Conservation (phyloP, 2,329 filamentous ascomycete species). For the Epicoccum nigrum region DNA sequence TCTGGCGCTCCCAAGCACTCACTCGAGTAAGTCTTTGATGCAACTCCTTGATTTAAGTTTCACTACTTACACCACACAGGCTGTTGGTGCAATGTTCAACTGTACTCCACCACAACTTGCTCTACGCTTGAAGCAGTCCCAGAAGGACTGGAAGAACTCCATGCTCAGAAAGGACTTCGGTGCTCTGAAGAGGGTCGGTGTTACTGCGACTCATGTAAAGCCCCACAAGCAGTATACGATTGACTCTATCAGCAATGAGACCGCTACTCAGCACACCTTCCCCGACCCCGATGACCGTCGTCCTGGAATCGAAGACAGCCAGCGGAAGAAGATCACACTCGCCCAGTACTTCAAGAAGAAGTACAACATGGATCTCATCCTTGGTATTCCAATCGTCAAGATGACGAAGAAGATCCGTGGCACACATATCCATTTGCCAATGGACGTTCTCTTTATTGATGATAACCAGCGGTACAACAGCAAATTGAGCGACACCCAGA, state of each 20-base stretch:
- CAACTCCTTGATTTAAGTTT: too few relatives aligned
- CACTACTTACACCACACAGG: constrained; percentile 1
- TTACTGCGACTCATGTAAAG: constrained; percentile 48
- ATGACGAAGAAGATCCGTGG: constrained; percentile 60
- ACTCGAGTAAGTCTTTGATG: constrained; percentile 34
- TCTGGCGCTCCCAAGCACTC: constrained; percentile 66
- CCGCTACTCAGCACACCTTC: constrained; percentile 54
- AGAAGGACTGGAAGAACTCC: constrained; percentile 34
- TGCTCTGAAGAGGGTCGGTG: constrained; percentile 50
- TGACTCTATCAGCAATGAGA: constrained; percentile 54
- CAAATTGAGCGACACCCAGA: constrained; percentile 69
- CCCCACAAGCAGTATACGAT: constrained; percentile 57
- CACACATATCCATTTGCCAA: constrained; percentile 57
- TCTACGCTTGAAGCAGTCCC: constrained; percentile 24
- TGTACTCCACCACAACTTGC: constrained; percentile 29
- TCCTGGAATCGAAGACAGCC: constrained; percentile 58
- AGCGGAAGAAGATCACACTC: constrained; percentile 62
- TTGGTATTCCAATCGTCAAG: constrained; percentile 61
- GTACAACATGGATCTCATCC: constrained; percentile 58
- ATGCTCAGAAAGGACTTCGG: constrained; percentile 47
- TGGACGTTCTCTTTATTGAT: constrained; percentile 61
- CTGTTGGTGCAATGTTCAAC: constrained; percentile 40
- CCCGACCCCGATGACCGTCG: constrained; percentile 69
- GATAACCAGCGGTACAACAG: constrained; percentile 63
- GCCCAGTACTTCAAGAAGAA: constrained; percentile 60